Base-by-base conservation (phyloP, 2,329 filamentous ascomycete genomes). In the Hypoxylon sp. region DNA sequence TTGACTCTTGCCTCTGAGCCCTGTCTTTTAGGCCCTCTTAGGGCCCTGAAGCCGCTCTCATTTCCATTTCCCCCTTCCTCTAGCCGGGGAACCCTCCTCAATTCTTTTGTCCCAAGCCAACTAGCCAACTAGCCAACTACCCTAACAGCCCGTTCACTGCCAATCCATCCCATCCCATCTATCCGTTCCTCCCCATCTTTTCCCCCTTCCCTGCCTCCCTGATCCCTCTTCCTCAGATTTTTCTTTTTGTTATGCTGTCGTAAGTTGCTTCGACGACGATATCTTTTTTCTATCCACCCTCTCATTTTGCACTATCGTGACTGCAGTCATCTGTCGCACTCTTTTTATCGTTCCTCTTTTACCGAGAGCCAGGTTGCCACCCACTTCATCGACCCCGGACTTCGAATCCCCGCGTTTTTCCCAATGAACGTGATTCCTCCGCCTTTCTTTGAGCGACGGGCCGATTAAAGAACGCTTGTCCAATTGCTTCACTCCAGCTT, bases 371-470 rank as follows among this genome's bases (percentile, higher is more conserved):
- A 64, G 47, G 59, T 57, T 31, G 50, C 47, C 59, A 60, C 60
- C 65, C 68, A 57, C 52, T 51, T 61, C 58, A 31, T 61, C 63
- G 48, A 68, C 61, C 70, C 70, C 68, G 66, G 68, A 53, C 68
- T n/a, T 50, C 59, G 48, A 67, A 65, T 67, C 58, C 66, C 69
- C 69, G 63, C 63, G 63, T 67, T 69, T 65, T 71, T 69, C 64
- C 66, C 54, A 71, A 69, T 71, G 68, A 70, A 69, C 61, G 59
- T 69, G 63, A 68, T 73, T 65, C 75, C 75, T 77, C 76, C 76
- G 74, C 75, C 77, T 75, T 73, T 73, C 70, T 73, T 72, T 71
- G 72, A 73, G 57, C 72, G 72, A 77, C 77, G 77, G 76, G 77
- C 76, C 76, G 76, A 78, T 77, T 78, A 70, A 76, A 72, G 50